Base-by-base conservation (phyloP, 139 green algal genomes). In the Bryopsis sp. region DNA sequence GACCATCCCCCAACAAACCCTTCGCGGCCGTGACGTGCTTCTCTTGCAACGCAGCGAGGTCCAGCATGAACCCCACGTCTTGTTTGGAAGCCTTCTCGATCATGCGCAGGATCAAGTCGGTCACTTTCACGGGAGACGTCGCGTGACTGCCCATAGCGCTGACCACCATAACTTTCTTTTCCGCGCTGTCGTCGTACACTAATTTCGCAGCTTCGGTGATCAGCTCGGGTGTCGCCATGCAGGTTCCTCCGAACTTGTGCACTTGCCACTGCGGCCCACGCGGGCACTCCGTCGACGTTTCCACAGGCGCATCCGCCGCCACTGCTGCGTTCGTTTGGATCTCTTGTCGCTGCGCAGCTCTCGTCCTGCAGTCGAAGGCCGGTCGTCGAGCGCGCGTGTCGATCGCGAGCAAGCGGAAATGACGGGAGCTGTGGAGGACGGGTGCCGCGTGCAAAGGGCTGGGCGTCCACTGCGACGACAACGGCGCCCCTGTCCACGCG, bases 191-290 rank as follows among this genome's bases (percentile, higher is more conserved):
- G 2, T 84, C 72, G 29, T 88, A 76, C n/a, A 96, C 72, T 36
- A 95, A 79, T 48, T 90, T 47, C 38, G 85, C 86, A 28, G 86
- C 88, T 5, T 84, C 82, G 5, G 48, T 64, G 58, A 99, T 95
- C 36, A 93, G 80, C 50, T 96, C 85, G 0, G 90, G 77, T 2
- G 74, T 81, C 1, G 88, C 90, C 71, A 99, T 89, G 82, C 94
- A 99, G 7, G 94, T 99, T 34, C 93, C 92, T 34, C 93, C 93
- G 66, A 98, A 98, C 76, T 98, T 98, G 78, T 97, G 92, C 22
- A 88, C 76, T 61, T 85, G 59, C 86, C 85, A 93, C 22, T 86
- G 72, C 1, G 65, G 22, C 29, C 84, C 79, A 15, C 78, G 76
- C 2, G 74, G 67, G 38, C 70, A 88, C 28, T 37, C 35, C 36